phyloP scores from a whole-genome alignment of 2,329 filamentous ascomycete species.

The Ceratocystiopsis sp. region DNA sequence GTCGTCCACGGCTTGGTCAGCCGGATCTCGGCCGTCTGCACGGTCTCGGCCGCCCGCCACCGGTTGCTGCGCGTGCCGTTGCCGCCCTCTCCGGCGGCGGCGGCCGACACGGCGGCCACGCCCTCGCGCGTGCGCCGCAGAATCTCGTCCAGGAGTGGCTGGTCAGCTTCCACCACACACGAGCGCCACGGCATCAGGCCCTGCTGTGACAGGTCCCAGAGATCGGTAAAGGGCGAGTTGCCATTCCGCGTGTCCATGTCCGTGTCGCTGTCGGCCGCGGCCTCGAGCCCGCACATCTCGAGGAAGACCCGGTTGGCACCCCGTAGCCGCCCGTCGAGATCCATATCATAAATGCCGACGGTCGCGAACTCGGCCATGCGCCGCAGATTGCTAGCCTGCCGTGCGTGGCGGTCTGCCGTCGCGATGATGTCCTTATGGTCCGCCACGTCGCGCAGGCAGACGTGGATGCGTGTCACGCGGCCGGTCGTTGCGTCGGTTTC shows the following conservation, averaged over 20 bases:
- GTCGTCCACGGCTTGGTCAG: conserved; percentile 29
- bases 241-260: no score
- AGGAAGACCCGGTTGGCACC: conserved; percentile 36
- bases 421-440: conserved; percentile 31
- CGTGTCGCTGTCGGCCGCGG: no score
- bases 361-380: conserved; percentile 36
- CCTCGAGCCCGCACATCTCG: conserved; percentile 30
- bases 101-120: no score
- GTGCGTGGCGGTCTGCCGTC: conserved; percentile 29
- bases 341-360: conserved; percentile 37
- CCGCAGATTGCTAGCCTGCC: conserved; percentile 35
- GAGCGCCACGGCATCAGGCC: conserved; percentile 26
- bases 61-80: conserved; percentile 6
- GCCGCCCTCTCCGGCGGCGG: no score
- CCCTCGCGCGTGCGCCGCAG: no score
- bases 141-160: conserved; percentile 15
- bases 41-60: conserved; percentile 17
- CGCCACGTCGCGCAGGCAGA: conserved; percentile 34
- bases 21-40: conserved; percentile 29
- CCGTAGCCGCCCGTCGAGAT: conserved; percentile 29
- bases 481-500: conserved; percentile 24
- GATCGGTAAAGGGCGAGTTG: no score
- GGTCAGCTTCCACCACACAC: conserved; percentile 28
- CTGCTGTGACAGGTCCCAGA: conserved; percentile 14
- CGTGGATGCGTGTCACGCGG: conserved; percentile 26